These are phyloP conservation scores for Pholiota microspora DNA, from an alignment of 768 basidiomycete species.

Conservation along the genomic window DNA sequence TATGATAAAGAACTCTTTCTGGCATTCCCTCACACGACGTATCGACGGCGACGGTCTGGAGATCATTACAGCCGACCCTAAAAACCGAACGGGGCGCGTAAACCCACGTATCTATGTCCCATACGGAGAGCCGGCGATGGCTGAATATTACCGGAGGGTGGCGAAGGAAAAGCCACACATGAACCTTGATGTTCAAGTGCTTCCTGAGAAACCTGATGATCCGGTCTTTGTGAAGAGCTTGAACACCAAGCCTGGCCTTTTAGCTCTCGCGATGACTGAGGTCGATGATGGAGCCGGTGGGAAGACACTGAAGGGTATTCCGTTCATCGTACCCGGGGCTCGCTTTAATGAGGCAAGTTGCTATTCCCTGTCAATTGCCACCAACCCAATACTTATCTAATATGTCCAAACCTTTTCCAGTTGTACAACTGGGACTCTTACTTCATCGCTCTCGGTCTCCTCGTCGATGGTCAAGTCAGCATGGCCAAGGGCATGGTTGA, in stretches of 20 bases:
- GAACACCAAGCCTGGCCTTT: slow-evolving; percentile 90
- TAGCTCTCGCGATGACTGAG: slow-evolving; percentile 95
- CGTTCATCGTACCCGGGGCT: slow-evolving; percentile 96
- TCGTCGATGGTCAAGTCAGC: slow-evolving; percentile 90
- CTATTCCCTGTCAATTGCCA: not conserved
- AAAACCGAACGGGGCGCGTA: slow-evolving; percentile 89
- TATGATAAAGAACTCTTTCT: slow-evolving; percentile 98
- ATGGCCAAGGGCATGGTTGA: slow-evolving; percentile 99
- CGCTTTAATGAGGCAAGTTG: slow-evolving; percentile 84
- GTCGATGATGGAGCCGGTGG: slow-evolving; percentile 77
- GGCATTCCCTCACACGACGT: slow-evolving; percentile 94
- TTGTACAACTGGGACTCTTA: slow-evolving; percentile 96
- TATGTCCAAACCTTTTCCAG: slow-evolving; percentile 34
- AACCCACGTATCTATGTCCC: slow-evolving; percentile 96
- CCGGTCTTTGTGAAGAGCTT: slow-evolving; percentile 87
- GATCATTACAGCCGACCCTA: slow-evolving; percentile 96
- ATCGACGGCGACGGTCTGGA: slow-evolving; percentile 98
- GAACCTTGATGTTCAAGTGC: slow-evolving; percentile 87
- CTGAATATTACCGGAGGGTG: slow-evolving; percentile 91
- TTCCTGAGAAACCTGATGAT: slow-evolving; percentile 86
- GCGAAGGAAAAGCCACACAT: slow-evolving; percentile 91
- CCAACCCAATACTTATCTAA: not conserved
- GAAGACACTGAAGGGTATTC: slow-evolving; percentile 86
- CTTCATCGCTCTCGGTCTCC: slow-evolving; percentile 89
- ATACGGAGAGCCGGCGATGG: slow-evolving; percentile 90